Evolutionary conservation across 2,329 filamentous ascomycete genomes (phyloP), one percentile per base, ranked within the genome.

Genomic region (Beauveria caledonica): DNA sequence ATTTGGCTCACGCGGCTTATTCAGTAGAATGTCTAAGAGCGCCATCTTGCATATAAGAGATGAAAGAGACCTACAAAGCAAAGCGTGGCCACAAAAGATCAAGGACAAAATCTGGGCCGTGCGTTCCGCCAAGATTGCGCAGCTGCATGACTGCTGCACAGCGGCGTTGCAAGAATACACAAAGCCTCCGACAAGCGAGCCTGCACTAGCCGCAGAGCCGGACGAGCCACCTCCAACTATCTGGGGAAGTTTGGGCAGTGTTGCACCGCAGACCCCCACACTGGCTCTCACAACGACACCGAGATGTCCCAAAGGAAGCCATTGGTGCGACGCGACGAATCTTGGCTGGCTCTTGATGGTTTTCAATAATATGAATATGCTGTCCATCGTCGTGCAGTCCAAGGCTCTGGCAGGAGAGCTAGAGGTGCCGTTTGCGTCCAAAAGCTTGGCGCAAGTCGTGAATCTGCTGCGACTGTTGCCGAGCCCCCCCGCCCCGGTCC

Each of bases 271-370:
- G 5, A 52, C 61, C 11, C 61, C 64, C 17, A 66, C 68, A 3
- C 61, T 72, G 29, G 58, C 66, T n/a, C 64, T 78, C 3, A 76
- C 73, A 1, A 74, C 71, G 36, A 70, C 67, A 1, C 73, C 79
- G 3, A 73, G 80, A 39, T 83, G 80, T 60, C 78, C 79, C 17
- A 79, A 74, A 60, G 77, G 78, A 0, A 78, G 74, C 58, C 78
- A 78, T 58, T 70, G 71, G 65, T 83, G 80, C 59, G 81, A 83
- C 63, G 78, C 80, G 0, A 75, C 75, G 0, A 82, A 80, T 58
- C 70, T 83, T 0, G 80, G 80, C 3, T 83, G 79, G 79, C 65
- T 81, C 39, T 79, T 83, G 76, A 71, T 81, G n/a, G 69, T 77
- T 0, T 78, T 77, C 58, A 77, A 77, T 55, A 77, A 82, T 63